Evolutionary conservation across 2,329 filamentous ascomycete genomes (phyloP).

Genomic region (Penicillium sp.): DNA sequence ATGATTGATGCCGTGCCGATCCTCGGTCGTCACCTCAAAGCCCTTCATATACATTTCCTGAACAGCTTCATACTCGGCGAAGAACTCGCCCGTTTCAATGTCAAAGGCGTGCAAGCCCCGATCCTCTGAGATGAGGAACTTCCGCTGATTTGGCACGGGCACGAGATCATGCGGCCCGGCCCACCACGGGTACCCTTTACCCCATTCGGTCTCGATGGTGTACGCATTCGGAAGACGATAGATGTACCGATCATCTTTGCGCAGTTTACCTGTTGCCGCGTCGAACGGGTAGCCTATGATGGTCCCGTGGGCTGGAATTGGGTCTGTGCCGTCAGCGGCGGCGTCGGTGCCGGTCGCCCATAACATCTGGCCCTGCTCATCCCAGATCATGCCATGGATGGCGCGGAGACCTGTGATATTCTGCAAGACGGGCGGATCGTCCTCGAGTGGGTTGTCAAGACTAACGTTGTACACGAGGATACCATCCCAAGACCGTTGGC

Average conservation of each 20-base stretch:
- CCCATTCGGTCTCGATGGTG: constrained; percentile 25
- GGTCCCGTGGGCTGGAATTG: constrained; percentile 18
- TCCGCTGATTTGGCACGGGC: constrained; percentile 25
- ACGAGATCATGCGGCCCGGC: constrained; percentile 26
- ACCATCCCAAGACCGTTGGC: constrained; percentile 24
- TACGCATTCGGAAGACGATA: constrained; percentile 15
- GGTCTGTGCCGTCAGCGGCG: constrained; percentile 26
- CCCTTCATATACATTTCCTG: constrained; percentile 22
- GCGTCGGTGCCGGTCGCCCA: constrained; percentile 25
- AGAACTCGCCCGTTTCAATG: constrained; percentile 17
- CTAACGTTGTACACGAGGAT: constrained; percentile 26
- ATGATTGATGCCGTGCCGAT: constrained; percentile 20
- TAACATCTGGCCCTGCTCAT: constrained; percentile 24
- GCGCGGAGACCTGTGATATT: constrained; percentile 24
- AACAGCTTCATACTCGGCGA: constrained; percentile 12
- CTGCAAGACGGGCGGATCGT: constrained; percentile 23
- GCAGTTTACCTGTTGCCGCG: constrained; percentile 16
- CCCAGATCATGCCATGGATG: constrained; percentile 28
- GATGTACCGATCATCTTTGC: constrained; percentile 10
- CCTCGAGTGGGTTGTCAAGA: constrained; percentile 14
- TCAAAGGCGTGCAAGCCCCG: constrained; percentile 23
- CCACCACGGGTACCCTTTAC: constrained; percentile 25
- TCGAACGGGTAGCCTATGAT: constrained; percentile 25
- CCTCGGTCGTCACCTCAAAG: constrained; percentile 23
- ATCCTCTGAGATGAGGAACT: constrained; percentile 25